Evolutionary conservation across 2,329 filamentous ascomycete species (phyloP), one percentile per base, ranked within the genome.

Genomic region (Rutstroemia sp.): DNA sequence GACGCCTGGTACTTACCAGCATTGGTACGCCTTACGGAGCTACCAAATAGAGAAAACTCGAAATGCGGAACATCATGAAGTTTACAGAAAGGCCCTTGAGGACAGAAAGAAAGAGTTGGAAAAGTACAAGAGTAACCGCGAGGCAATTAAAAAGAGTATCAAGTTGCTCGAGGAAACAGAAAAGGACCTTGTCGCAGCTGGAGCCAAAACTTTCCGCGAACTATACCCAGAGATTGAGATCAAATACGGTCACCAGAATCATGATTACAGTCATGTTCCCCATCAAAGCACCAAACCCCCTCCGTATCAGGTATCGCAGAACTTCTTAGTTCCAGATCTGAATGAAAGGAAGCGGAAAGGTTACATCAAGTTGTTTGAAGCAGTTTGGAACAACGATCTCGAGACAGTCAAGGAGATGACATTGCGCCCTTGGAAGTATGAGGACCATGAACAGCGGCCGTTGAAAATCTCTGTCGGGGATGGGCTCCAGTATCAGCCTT

Each of bases 341-440:
- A 86, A 79, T 0, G 77, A 80, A 2, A 73, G 72, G 41, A 79
- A 77, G 50, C 76, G 75, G 25, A 72, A 75, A 37, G 84, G 78
- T 0, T 92, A 91, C 60, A 60, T 87, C 5, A 72, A 80, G 60
- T 70, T 92, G 73, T 88, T 88, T 67, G 83, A 92, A 66, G 88
- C 88, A 38, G 82, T 82, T 4, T 94, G 87, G 87, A 64, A 65
- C 4, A 86, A 85, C n/a, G 81, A 94, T 62, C 61, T 87, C 1
- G 74, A 81, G 1, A 81, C 74, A 3, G 81, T 92, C 69, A 88
- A 87, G 65, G 69, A 72, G 14, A 73, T 88, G 39, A 87, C 85
- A 1, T 71, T 88, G 19, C 72, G 75, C 10, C 71, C 79, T 2
- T 88, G 84, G 80, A 77, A 59, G 44, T 70, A 69, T 39, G 58